Evolutionary conservation across 768 basidiomycete species (phyloP), one percentile per base, ranked within the genome.

Genomic region (Mycena epipterygia): DNA sequence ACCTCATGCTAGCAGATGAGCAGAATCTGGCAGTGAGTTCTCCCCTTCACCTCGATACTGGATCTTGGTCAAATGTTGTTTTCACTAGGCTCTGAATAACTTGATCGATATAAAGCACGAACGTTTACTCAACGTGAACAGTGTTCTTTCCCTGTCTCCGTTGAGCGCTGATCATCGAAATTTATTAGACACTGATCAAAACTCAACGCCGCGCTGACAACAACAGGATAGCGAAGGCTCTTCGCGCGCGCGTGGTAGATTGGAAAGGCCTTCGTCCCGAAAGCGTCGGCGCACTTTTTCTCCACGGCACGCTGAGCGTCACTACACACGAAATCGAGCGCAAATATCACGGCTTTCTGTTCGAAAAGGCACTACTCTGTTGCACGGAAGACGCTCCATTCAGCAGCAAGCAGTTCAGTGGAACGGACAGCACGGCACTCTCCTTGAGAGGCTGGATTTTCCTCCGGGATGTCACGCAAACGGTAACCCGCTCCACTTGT

Each of bases 191-290:
- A 81, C 96, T 99, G 81, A 99, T 99, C 79, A 98, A 99, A 81
- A 93, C 95, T 27, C 91, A 96, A 80, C 90, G 98, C 56, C 90
- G 94, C 57, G 91, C 94, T 56, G 95, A 98, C 83, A 99, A 99
- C 76, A 85, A 91, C 48, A 92, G 91, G 75, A 98, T 95, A 5
- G 96, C 98, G 64, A 90, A 93, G 80, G 93, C 92, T 74, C 89
- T 99, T 11, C 87, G 91, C 71, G 84, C 85, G 32, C 91, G 98
- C 52, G 96, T 99, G 55, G 95, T 96, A 73, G 98, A 99, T 80
- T 99, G 98, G 98, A 99, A 99, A 80, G 97, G 97, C 14, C 98
- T 99, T 80, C 95, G 97, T 74, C 87, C 98, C 42, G 91, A 91
- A 74, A 94, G 95, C 79, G 99, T 99, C 73, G 98, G 98, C 69